phyloP scores from a whole-genome alignment of 2,329 filamentous ascomycete genomes.

The Aspergillus terreus region DNA sequence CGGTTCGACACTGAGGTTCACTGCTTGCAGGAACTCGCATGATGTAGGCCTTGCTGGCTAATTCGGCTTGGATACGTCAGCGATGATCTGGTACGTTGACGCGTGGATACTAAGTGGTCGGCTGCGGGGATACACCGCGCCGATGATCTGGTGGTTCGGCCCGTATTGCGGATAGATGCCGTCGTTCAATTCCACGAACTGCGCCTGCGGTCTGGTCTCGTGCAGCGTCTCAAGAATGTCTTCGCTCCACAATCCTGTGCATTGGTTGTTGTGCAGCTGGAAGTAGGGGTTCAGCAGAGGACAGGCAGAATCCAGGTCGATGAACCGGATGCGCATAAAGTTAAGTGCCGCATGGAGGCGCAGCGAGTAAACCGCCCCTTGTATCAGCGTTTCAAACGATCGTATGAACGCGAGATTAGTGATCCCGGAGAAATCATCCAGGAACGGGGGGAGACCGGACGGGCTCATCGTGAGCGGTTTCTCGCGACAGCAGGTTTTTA shows the following conservation, averaged over 20 bases:
- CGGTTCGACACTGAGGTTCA: background rate
- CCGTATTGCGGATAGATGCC: slow-evolving; percentile 51
- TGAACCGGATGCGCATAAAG: slow-evolving; percentile 68
- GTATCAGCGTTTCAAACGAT: slow-evolving; percentile 65
- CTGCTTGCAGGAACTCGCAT: background rate
- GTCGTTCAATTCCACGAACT: slow-evolving; percentile 62
- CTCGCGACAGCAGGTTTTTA: slow-evolving; percentile 68
- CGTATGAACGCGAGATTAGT: slow-evolving; percentile 69
- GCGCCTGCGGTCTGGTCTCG: slow-evolving; percentile 54
- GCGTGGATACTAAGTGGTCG: slow-evolving; percentile 39
- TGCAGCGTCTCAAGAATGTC: slow-evolving; percentile 60
- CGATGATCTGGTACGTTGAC: slow-evolving; percentile 37
- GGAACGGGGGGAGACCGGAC: slow-evolving; percentile 35
- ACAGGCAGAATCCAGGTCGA: slow-evolving; percentile 69
- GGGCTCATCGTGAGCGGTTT: slow-evolving; percentile 13
- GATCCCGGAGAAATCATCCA: slow-evolving; percentile 67
- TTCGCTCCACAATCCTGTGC: slow-evolving; percentile 70
- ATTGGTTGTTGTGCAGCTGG: slow-evolving; percentile 56
- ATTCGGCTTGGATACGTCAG: slow-evolving; percentile 33
- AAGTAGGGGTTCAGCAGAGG: slow-evolving; percentile 72
- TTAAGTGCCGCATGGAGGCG: slow-evolving; percentile 57
- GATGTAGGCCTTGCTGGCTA: background rate
- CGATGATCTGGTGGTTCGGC: slow-evolving; percentile 28
- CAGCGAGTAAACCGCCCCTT: slow-evolving; percentile 60
- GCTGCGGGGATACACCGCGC: slow-evolving; percentile 35